Conservation (phyloP, 2,329 filamentous ascomycete genomes). For the Fusarium floridanum region DNA sequence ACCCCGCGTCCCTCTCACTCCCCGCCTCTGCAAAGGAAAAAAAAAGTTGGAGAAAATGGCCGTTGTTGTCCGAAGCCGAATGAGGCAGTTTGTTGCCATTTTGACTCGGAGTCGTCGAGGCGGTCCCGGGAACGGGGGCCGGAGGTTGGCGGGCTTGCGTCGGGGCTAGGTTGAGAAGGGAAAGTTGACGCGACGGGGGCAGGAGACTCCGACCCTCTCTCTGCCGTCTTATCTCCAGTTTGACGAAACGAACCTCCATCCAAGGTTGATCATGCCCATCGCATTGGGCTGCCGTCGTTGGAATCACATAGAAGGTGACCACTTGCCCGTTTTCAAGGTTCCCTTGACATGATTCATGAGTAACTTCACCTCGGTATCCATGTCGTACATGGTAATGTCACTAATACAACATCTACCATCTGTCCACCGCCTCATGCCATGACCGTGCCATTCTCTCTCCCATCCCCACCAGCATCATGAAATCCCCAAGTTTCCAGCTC, state of each 20-base stretch:
- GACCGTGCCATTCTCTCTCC: not conserved
- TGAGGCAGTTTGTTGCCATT: not conserved
- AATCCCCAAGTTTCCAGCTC: not conserved
- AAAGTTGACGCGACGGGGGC: constrained; percentile 35
- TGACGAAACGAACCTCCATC: not conserved
- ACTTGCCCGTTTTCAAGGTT: not conserved
- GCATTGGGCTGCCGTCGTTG: not conserved
- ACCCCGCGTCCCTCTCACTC: constrained; percentile 23
- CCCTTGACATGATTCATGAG: not conserved
- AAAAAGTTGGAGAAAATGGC: constrained; percentile 12
- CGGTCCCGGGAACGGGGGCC: constrained; percentile 8
- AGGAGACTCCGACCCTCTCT: constrained; percentile 3
- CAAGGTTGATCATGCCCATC: not conserved
- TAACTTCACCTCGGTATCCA: not conserved
- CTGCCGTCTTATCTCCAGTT: constrained; percentile 13
- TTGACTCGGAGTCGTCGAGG: not conserved
- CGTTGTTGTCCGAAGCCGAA: not conserved
- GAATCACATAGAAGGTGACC: not conserved
- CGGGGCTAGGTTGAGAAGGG: constrained; percentile 38
- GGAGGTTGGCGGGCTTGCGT: constrained; percentile 16
- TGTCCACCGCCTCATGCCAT: not conserved
- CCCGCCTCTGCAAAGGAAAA: not conserved
- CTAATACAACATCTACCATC: not conserved
- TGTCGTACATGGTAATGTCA: not conserved
- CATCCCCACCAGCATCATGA: not conserved